Base-by-base conservation (phyloP, 1,284 basidiomycete genomes). In the Phellinidium pouzarii region DNA sequence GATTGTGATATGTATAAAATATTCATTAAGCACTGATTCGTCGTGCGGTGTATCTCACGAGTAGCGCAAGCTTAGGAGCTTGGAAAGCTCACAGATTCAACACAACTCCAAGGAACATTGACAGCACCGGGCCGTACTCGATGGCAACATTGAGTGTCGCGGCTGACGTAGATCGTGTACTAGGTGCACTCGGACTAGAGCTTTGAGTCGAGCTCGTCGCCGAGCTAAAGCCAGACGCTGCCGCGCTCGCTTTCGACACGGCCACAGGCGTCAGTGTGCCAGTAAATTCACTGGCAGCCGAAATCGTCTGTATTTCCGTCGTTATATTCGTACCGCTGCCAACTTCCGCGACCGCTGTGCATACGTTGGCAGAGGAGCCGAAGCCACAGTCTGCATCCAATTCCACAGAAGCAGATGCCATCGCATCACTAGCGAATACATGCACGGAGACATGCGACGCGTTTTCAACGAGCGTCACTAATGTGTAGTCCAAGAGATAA, bases 401-500 rank as follows among this genome's bases (percentile, higher is more conserved):
- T 11, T 34, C 29, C 7, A 42, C 41, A 6, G 50, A 31, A 17
- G 34, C 27, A 23, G 31, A n/a, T 17, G n/a, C 29, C 4, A 17
- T 36, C 7, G 41, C n/a, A n/a, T n/a, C n/a, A n/a, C n/a, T 14
- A 6, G 25, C 43, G 19, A 42, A 29, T 1, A 42, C 50, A 1
- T 43, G 20, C 20, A 44, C 50, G 1, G 50, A 51, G 4, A 51
- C 26, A 9, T 44, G 41, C 4, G 50, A 7, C 8, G 29, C 36
- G 23, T 52, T 44, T 40, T 46, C 40, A 4, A 46, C 51, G 26
- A 52, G 51, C 25, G 51, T 52, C 22, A 52, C 44, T 52, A 36
- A 42, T 8, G 43, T 44, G 4, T 26, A n/a, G 5, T 7, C 12
- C 6, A 31, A 31, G 12, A 31, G 12, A 31, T 7, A 31, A 31